Evolutionary conservation across 176 grass and related monocot species (phyloP), one percentile per base, ranked within the genome.

Genomic region (Leersia perrieri): DNA sequence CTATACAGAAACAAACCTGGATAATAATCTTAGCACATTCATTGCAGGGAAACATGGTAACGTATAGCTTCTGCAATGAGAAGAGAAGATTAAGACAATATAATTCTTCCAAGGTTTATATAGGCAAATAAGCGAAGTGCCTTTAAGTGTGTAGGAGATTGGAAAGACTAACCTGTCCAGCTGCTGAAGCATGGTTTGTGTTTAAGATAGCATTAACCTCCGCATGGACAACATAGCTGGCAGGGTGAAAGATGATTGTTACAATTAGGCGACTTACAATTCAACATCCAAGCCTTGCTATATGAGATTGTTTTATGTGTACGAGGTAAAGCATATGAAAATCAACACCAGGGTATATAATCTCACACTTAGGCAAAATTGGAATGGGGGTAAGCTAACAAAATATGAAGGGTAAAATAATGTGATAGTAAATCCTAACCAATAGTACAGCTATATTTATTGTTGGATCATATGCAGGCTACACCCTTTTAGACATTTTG

Each of bases 181-280:
- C 90, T 7, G 92, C 92, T 84, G 96, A 98, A 81, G 96, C 96
- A 88, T 98, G 92, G 28, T 98, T 98, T 79, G 90, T 98, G 72
- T 98, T 98, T 76, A 98, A 83, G 75, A 98, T 95, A 86, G 96
- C 96, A 84, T 98, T 98, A 79, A 98, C 96, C 77, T 98, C 96
- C 69, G 96, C 96, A 91, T 98, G 96, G 76, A 98, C 96, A 72
- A 98, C 96, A 55, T 93, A 98, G 14, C 96, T 98, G 85, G 63
- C 51, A 84, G 68, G 77, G 41, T 72, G 29, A 84, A 81, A 28
- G 13, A 80, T 51, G 33, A 85, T 57, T 55, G 51, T 3, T 23
- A 60, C 57, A 13, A 30, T 89, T 60, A 89, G 31, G 28, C n/a
- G 2, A 41, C 14, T 6, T 65, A 63, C 27, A 86, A 64, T 72